Percentiles rank a stretch among this genome's conserved stretches.
Evolutionary conservation across 2,329 filamentous ascomycete genomes (phyloP).

Genomic region (Coniochaeta sp.): DNA sequence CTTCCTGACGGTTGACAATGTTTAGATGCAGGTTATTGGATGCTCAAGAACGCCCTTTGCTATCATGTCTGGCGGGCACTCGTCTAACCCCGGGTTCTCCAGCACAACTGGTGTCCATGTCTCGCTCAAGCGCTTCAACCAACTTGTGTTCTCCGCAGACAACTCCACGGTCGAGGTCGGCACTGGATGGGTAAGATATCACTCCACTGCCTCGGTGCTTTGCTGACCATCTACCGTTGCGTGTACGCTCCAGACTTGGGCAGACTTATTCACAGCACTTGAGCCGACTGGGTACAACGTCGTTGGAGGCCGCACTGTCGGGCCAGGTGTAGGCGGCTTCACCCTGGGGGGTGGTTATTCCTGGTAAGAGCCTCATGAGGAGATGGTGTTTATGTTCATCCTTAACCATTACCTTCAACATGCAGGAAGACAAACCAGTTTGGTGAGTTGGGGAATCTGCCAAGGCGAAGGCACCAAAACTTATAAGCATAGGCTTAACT

Average conservation of each 20-base stretch:
- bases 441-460: slow-evolving; percentile 4
- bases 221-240: neutral
- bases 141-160: slow-evolving; percentile 13
- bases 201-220: neutral
- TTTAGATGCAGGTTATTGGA: slow-evolving; percentile 14
- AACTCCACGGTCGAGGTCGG: slow-evolving; percentile 14
- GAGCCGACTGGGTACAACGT: slow-evolving; percentile 14
- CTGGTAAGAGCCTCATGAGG: slow-evolving; percentile 8
- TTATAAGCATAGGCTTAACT: slow-evolving; percentile 10
- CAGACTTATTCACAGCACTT: slow-evolving; percentile 13
- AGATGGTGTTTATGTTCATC: neutral
- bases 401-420: neutral
- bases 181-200: slow-evolving; percentile 10
- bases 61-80: slow-evolving; percentile 16
- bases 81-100: slow-evolving; percentile 18
- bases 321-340: slow-evolving; percentile 18
- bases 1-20: neutral
- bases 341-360: slow-evolving; percentile 19
- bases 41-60: slow-evolving; percentile 15
- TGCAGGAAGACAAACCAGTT: slow-evolving; percentile 19
- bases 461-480: neutral
- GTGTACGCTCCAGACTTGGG: slow-evolving; percentile 11
- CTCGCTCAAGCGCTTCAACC: slow-evolving; percentile 12
- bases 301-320: slow-evolving; percentile 16
- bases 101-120: slow-evolving; percentile 18